A percentile compares a stretch with the other conserved stretches of the same genome.
phyloP scores from a whole-genome alignment of 1,284 basidiomycete species.

The Pulchroboletus neoregius region DNA sequence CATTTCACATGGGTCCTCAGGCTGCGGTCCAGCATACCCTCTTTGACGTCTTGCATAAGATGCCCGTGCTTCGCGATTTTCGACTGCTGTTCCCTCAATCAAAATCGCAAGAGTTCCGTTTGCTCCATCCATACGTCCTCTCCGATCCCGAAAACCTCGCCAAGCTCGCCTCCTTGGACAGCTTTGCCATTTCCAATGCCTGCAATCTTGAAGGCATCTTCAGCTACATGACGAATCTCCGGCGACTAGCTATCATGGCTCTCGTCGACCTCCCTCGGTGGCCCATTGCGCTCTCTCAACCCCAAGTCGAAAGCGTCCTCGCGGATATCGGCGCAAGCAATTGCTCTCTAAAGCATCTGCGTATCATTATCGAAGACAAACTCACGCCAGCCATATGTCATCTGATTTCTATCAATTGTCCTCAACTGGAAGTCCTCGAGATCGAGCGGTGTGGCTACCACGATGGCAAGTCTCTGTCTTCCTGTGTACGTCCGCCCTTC shows the following conservation, averaged over 20 bases:
- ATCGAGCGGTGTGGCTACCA: slow-evolving; percentile 35
- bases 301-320: slow-evolving; percentile 30
- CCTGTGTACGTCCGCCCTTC: slow-evolving; percentile 32
- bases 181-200: slow-evolving; percentile 34
- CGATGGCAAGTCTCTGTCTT: slow-evolving; percentile 35
- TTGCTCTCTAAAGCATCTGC: slow-evolving; percentile 30
- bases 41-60: slow-evolving; percentile 29
- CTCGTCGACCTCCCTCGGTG: slow-evolving; percentile 32
- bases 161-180: slow-evolving; percentile 34
- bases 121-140: slow-evolving; percentile 24
- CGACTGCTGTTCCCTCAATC: slow-evolving; percentile 31
- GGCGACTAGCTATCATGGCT: slow-evolving; percentile 31
- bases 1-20: slow-evolving; percentile 13
- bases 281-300: slow-evolving; percentile 33
- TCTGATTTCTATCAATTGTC: slow-evolving; percentile 28
- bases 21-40: slow-evolving; percentile 1
- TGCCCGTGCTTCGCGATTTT: slow-evolving; percentile 29
- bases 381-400: slow-evolving; percentile 30
- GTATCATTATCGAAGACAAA: slow-evolving; percentile 33
- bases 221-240: slow-evolving; percentile 30
- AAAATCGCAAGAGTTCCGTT: slow-evolving; percentile 25
- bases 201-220: slow-evolving; percentile 28
- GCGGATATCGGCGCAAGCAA: slow-evolving; percentile 30
- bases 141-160: slow-evolving; percentile 21
- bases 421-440: slow-evolving; percentile 30